Evolutionary conservation across 2,329 filamentous ascomycete genomes (phyloP), one percentile per base, ranked within the genome.

Genomic region (Graphium sp.): DNA sequence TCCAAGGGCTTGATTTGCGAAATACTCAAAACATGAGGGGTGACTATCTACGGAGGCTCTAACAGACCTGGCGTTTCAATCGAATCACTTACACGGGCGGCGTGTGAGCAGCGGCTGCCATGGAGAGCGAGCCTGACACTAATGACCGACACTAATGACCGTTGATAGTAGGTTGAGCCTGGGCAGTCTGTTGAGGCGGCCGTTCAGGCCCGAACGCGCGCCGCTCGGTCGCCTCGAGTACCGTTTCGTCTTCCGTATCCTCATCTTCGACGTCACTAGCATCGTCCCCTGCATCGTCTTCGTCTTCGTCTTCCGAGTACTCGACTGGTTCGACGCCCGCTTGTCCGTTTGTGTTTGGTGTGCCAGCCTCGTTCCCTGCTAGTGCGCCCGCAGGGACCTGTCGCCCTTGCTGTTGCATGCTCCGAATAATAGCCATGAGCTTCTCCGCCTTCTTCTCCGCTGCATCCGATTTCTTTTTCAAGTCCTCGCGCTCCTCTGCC

Each of bases 371-470:
- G 37, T 68, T 59, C 38, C 66, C 68, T 37, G 58, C 64, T 32
- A 58, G 66, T 55, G 69, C 60, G 33, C 71, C 74, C 33, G 79
- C 67, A 4, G 69, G 63, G 30, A 74, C 67, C 31, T 83, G 83
- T 34, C 87, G 74, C 11, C 87, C 85, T 45, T 94, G 85, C 39
- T 82, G 80, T 52, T 95, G 87, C 83, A 95, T 93, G 43, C 84
- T 82, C 36, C 89, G 80, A 54, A 92, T 93, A 43, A 95, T 80
- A 47, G 81, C 84, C 53, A 87, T 87, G 32, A 98, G 71, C 52
- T 92, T 91, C 36, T 83, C 77, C 43, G 84, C 83, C 61, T 89
- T 87, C 55, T 81, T 83, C 30, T 56, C 51, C 5, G 50, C 26
- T 9, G 22, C 31, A 14, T 34, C 32, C 19, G 14, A 7, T 10